Evolutionary conservation across 345 rosid species (phyloP).

Genomic region (Xanthoceras sorbifolium): DNA sequence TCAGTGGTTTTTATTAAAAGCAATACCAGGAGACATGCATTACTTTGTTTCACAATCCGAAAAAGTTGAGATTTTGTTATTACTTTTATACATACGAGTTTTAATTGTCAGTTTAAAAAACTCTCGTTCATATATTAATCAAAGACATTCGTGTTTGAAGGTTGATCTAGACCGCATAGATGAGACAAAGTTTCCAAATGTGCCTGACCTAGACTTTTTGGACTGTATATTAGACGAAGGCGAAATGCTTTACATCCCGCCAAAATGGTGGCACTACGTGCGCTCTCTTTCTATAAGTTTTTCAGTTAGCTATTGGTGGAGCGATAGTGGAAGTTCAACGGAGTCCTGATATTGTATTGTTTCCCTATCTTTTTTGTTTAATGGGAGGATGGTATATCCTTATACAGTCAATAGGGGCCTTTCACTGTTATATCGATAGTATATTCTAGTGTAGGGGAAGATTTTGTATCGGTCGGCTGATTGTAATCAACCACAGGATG

Average conservation of each 20-base stretch:
- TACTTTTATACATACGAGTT: neutral
- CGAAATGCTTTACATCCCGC: constrained; percentile 97
- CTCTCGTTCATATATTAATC: neutral
- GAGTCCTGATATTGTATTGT: constrained; percentile 24
- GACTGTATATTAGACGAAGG: constrained; percentile 95
- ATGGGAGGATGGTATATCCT: neutral
- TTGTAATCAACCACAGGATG: neutral
- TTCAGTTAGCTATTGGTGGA: constrained; percentile 98
- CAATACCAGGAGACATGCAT: neutral
- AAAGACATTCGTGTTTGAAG: constrained; percentile 43
- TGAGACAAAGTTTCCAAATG: constrained; percentile 57
- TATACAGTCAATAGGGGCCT: neutral
- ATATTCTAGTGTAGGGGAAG: neutral
- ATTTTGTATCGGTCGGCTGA: neutral
- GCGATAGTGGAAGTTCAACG: constrained; percentile 35
- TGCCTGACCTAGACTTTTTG: constrained; percentile 63
- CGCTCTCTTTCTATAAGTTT: constrained; percentile 79
- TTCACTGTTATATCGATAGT: neutral
- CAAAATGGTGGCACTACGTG: constrained; percentile 99
- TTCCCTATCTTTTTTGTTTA: neutral
- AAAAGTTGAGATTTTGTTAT: neutral
- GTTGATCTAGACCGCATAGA: constrained; percentile 88
- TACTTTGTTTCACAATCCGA: neutral
- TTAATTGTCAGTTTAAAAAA: neutral
- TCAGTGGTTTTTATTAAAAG: neutral